Evolutionary conservation across 225 moss, liverwort and hornwort genomes (phyloP), one percentile per base, ranked within the genome.

Genomic region (Straminergon stramineum): DNA sequence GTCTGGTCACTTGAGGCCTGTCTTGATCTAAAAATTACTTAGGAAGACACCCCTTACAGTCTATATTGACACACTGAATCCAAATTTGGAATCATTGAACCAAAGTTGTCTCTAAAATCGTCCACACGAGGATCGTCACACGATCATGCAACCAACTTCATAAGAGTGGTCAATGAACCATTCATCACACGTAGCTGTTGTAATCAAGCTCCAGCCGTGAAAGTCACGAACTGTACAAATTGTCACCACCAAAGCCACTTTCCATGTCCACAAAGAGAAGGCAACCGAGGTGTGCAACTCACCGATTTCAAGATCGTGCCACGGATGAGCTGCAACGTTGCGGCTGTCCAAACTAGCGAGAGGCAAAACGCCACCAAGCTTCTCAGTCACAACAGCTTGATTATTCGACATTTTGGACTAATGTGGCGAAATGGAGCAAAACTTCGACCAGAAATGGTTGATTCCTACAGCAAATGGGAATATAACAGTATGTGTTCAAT

Each of bases 341-440:
- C 98, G 93, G 89, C 95, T 93, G 82, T 96, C 94, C 95, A 97
- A 96, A 77, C 93, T 91, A 21, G 91, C 89, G 35, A 96, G 89
- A 87, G 91, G 84, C 63, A 90, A 83, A 79, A 88, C 52, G 55
- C 90, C 87, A 90, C 90, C 87, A 65, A 92, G 87, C 45, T 87
- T 90, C 89, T 90, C 90, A 55, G 79, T 51, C 77, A 79, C 67
- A 58, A 68, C 66, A n/a, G 71, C 35, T 37, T 85, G 89, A 71
- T 22, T 43, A 43, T 56, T 58, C 39, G 79, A 83, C 91, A 91
- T 89, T 56, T 13, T n/a, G 17, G 39, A 37, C 73, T 62, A 35
- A 86, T 41, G 52, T 13, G 51, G 35, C 11, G 37, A 37, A 52
- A 12, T 52, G 35, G 12, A 84, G 67, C 8, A 69, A 83, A 83